These are phyloP conservation scores for Teratosphaeria epicoccoides DNA, from an alignment of 2,329 filamentous ascomycete genomes.

Conservation along the genomic window DNA sequence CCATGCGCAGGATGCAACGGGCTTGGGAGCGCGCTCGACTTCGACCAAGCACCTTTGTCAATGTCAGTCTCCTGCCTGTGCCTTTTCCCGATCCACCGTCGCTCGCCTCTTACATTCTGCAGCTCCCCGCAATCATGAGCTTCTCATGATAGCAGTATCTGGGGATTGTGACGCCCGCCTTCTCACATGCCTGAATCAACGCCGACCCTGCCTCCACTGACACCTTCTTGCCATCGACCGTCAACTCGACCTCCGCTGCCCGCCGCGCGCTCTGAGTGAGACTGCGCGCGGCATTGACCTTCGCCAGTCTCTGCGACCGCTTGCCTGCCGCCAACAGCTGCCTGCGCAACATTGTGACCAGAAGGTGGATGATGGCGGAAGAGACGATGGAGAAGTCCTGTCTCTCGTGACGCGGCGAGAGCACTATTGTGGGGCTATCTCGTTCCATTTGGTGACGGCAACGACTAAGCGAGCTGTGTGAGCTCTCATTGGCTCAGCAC, in stretches of 20 bases:
- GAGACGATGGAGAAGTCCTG: constrained; percentile 8
- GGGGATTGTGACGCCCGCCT: constrained; percentile 81
- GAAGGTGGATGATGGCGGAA: not conserved
- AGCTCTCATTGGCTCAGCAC: constrained; percentile 9
- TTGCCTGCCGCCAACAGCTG: not conserved
- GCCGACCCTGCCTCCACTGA: constrained; percentile 96
- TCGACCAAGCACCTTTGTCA: constrained; percentile 66
- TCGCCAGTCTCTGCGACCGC: not conserved
- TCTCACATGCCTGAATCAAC: constrained; percentile 97
- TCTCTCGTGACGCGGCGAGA: not conserved
- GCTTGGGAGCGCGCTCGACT: constrained; percentile 92
- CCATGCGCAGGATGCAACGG: constrained; percentile 97
- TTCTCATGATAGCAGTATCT: constrained; percentile 99
- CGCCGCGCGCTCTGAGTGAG: constrained; percentile 37
- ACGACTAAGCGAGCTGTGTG: not conserved
- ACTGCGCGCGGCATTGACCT: not conserved
- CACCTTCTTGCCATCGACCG: constrained; percentile 92
- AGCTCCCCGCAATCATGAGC: constrained; percentile 98
- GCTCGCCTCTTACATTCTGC: constrained; percentile 65
- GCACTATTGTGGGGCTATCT: constrained; percentile 6
- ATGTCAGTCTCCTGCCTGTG: not conserved
- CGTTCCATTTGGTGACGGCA: constrained; percentile 2
- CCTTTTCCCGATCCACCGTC: not conserved
- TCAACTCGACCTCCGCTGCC: constrained; percentile 90
- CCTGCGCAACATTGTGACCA: not conserved